A percentile compares a stretch with the other conserved stretches of the same genome.
Conservation (phyloP, 306 rosid genomes). For the Fragaria iinumae region DNA sequence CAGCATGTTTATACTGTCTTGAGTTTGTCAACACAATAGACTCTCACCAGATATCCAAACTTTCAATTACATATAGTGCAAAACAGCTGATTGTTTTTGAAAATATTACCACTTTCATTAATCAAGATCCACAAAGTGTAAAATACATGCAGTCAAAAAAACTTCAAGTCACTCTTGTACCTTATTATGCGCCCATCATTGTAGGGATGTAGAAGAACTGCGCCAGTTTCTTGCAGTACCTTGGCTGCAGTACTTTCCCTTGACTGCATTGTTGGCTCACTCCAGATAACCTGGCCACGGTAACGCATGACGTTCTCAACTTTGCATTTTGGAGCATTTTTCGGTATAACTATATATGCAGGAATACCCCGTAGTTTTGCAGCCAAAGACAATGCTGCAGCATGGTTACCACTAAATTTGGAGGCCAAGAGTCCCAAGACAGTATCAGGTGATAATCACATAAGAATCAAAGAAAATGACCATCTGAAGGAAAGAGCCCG, state of each 20-base stretch:
- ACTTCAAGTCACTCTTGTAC: slow-evolving; percentile 24
- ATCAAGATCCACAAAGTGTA: neutral
- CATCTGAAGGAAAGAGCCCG: slow-evolving; percentile 10
- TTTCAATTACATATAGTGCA: neutral
- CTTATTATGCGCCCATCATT: slow-evolving; percentile 80
- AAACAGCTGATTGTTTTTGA: neutral
- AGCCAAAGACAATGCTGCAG: slow-evolving; percentile 95
- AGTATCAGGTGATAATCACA: slow-evolving; percentile 30
- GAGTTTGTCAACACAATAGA: neutral
- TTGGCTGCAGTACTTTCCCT: slow-evolving; percentile 61
- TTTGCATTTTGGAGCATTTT: slow-evolving; percentile 78
- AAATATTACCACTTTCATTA: neutral
- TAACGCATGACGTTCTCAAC: slow-evolving; percentile 82
- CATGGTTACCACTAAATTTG: slow-evolving; percentile 85
- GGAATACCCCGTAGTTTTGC: slow-evolving; percentile 83
- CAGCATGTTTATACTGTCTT: neutral
- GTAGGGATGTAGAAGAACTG: slow-evolving; percentile 73
- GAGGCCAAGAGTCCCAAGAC: slow-evolving; percentile 21
- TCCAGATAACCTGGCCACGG: slow-evolving; percentile 76
- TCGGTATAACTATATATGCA: slow-evolving; percentile 78
- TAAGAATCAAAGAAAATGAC: slow-evolving; percentile 8
- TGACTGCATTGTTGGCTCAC: slow-evolving; percentile 61
- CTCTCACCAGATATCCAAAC: neutral
- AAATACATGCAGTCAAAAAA: slow-evolving; percentile 3
- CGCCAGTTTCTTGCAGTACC: slow-evolving; percentile 77